These are phyloP conservation scores for Striga asiatica DNA, from an alignment of 257 asterid species.

Conservation along the genomic window DNA sequence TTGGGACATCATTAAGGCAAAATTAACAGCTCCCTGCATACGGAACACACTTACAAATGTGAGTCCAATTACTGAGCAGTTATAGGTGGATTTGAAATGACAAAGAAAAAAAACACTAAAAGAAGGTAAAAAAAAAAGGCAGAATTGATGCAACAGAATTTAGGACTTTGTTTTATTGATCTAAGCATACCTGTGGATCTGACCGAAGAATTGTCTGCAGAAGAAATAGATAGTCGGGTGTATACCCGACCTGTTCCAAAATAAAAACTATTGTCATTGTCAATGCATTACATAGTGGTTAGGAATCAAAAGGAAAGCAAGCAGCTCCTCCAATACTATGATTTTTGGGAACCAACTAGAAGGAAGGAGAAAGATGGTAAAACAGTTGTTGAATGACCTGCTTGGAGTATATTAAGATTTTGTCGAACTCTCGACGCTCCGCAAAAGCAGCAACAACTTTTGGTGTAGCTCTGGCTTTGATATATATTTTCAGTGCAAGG, in stretches of 20 bases:
- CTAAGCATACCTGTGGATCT: constrained; percentile 82
- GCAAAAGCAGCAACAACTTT: constrained; percentile 99
- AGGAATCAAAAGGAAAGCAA: neutral
- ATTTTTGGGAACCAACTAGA: neutral
- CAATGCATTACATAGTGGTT: neutral
- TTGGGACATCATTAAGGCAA: constrained; percentile 99
- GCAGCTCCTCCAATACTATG: neutral
- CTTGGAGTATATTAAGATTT: constrained; percentile 92
- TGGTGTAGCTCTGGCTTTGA: constrained; percentile 99
- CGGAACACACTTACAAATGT: constrained; percentile 3
- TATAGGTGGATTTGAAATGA: too few species aligned
- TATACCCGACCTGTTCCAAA: constrained; percentile 81
- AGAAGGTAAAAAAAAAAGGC: neutral
- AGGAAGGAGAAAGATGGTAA: constrained; percentile 11
- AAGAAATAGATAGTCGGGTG: constrained; percentile 95
- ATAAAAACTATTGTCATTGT: constrained; percentile 13
- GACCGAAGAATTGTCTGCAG: constrained; percentile 98
- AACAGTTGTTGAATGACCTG: constrained; percentile 46
- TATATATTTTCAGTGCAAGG: constrained; percentile 91
- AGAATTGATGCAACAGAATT: neutral
- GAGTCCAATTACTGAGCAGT: neutral
- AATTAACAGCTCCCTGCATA: constrained; percentile 96
- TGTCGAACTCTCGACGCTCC: constrained; percentile 97
- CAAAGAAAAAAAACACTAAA: too few species aligned
- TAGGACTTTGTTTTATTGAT: neutral